A percentile compares a stretch with the other conserved stretches of the same genome.
Conservation (phyloP, 108 stramenopile genomes). For the Cafeteria roenbergensis region DNA sequence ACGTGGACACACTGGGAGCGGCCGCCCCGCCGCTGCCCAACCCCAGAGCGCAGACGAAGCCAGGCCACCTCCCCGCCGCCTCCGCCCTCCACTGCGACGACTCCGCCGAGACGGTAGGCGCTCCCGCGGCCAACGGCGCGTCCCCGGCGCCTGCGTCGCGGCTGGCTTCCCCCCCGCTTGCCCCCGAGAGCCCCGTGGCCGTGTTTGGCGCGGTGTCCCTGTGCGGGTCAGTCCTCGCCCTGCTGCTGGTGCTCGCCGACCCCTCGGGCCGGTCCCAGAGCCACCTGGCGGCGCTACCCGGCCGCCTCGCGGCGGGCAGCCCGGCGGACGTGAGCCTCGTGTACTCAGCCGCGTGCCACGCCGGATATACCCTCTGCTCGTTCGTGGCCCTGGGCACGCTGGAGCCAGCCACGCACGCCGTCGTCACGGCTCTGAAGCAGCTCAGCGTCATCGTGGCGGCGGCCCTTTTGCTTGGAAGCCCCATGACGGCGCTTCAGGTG, state of each 20-base stretch:
- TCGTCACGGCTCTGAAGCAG: background rate
- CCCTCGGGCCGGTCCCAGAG: no score
- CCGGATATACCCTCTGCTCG: background rate
- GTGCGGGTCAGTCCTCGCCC: background rate
- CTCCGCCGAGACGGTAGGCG: background rate
- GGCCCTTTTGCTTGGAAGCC: background rate
- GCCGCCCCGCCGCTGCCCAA: no score
- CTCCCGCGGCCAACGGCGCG: background rate
- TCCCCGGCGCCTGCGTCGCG: background rate
- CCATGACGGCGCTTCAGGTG: background rate
- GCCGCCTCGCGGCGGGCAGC: no score
- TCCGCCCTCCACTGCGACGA: background rate
- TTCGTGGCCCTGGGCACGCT: background rate
- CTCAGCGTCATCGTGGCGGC: background rate
- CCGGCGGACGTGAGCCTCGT: no score
- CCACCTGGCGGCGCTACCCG: no score
- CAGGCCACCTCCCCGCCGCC: background rate
- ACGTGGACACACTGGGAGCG: background rate
- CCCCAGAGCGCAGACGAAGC: background rate
- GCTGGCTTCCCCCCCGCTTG: background rate
- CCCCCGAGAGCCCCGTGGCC: no score
- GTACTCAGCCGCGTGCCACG: no score
- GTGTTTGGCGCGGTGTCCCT: background rate
- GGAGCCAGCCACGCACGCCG: background rate
- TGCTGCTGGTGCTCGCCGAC: background rate